These are phyloP conservation scores for Tricholoma matsutake DNA, from an alignment of 768 basidiomycete species.

Conservation along the genomic window DNA sequence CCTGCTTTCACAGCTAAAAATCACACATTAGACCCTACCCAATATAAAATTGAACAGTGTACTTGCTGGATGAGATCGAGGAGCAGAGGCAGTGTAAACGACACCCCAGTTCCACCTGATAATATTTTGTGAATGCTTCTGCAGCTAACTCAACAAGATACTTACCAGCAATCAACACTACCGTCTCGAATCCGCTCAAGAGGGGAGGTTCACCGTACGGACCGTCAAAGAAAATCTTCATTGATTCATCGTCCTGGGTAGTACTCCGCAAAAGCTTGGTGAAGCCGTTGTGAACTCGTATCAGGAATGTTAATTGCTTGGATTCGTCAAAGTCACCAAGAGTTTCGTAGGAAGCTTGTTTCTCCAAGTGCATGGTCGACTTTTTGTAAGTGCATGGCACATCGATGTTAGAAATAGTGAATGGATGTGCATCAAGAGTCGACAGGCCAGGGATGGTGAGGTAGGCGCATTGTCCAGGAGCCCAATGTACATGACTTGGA, in stretches of 20 bases:
- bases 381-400: constrained; percentile 9
- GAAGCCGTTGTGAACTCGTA: constrained; percentile 58
- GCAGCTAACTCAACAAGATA: neutral
- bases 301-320: constrained; percentile 51
- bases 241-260: constrained; percentile 21
- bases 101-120: constrained; percentile 48
- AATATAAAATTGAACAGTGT: neutral
- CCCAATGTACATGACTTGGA: constrained; percentile 38
- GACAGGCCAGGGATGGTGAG: constrained; percentile 47
- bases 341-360: neutral
- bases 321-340: neutral
- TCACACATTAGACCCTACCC: neutral
- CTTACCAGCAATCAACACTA: constrained; percentile 45
- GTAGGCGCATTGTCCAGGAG: constrained; percentile 51
- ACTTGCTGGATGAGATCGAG: constrained; percentile 39
- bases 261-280: constrained; percentile 45
- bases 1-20: constrained; percentile 24
- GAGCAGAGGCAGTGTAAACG: constrained; percentile 45
- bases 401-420: constrained; percentile 48
- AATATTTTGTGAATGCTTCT: neutral
- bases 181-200: constrained; percentile 39
- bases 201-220: constrained; percentile 50
- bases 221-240: constrained; percentile 55
- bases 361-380: neutral
- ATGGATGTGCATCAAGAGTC: constrained; percentile 50